Evolutionary conservation across 2,329 filamentous ascomycete genomes (phyloP), one percentile per base, ranked within the genome.

Genomic region (Emergomyces orientalis): DNA sequence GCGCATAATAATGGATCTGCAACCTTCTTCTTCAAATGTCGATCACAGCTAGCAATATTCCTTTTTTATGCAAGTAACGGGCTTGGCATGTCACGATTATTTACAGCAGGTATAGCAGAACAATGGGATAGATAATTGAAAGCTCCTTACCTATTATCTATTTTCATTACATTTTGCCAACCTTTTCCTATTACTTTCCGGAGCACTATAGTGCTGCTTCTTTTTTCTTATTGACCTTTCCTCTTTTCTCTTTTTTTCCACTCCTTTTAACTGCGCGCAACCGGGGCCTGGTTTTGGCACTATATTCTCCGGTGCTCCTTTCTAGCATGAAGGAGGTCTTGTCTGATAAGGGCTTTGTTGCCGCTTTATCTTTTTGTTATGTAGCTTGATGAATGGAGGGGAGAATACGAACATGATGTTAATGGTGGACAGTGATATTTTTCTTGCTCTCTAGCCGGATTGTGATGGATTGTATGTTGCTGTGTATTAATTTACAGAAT

Each of bases 101-200:
- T 45, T 45, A 43, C 49, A 32, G 32, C 27, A 59, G 25, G 22
- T 22, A 7, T 49, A 32, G 25, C 32, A 39, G 14, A 30, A 47
- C 41, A 49, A 51, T n/a, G 41, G 32, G 45, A 60, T 51, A 47
- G 45, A 60, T 51, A 59, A 45, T 60, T 30, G 30, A 47, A 60
- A 27, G 47, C 7, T 60, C n/a, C 9, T 32, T 19, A 22, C 19
- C 41, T 49, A 47, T 51, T 51, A 51, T 30, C 47, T 51, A 51
- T 41, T 39, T 41, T 27, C 37, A 41, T 41, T 13, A 22, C 22
- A 34, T 13, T 30, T 47, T 59, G 14, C 37, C 27, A 17, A 19
- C 22, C 34, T 47, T 43, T 55, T 37, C 52, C 17, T 54, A 1
- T 34, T 22, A 9, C 8, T 22, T n/a, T 34, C 11, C 8, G 9